A percentile compares a stretch with the other conserved stretches of the same genome.
These are phyloP conservation scores for Vanrija sp. DNA, from an alignment of 1,284 basidiomycete species.

Conservation along the genomic window DNA sequence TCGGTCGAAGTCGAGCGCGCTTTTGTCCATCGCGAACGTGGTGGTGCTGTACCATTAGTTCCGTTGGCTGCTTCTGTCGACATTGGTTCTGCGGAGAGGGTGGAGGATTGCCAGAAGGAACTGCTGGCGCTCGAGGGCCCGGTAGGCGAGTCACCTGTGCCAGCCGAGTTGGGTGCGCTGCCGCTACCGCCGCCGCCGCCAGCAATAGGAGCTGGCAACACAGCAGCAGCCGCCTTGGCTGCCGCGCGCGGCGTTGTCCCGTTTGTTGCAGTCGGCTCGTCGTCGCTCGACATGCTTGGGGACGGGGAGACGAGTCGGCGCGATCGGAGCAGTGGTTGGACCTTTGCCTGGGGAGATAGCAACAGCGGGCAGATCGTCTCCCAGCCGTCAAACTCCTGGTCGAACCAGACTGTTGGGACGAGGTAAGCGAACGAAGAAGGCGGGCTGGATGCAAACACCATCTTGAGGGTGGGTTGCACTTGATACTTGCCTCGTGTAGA, in stretches of 20 bases:
- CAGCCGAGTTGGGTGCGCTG: neutral
- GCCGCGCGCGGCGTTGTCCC: neutral
- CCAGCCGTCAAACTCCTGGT: constrained; percentile 3
- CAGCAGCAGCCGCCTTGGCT: neutral
- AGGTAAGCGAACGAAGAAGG: neutral
- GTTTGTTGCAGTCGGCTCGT: constrained; percentile 6
- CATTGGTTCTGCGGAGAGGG: constrained; percentile 2
- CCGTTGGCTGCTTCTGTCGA: constrained; percentile 1
- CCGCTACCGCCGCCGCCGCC: neutral
- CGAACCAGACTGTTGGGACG: neutral
- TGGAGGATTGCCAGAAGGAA: constrained; percentile 6
- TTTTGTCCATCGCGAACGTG: constrained; percentile 18
- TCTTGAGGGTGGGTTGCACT: neutral
- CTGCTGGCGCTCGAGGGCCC: constrained; percentile 2
- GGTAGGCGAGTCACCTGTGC: neutral
- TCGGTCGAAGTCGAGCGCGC: constrained; percentile 36
- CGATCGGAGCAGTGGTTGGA: constrained; percentile 4
- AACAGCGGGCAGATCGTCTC: constrained; percentile 15
- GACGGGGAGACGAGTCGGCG: constrained; percentile 14
- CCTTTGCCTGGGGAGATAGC: constrained; percentile 9
- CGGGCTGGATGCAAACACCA: neutral
- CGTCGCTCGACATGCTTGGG: constrained; percentile 20
- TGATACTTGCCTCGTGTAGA: constrained; percentile 4
- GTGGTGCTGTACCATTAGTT: constrained; percentile 4
- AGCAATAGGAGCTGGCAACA: neutral